A percentile compares a stretch with the other conserved stretches of the same genome.
Conservation (phyloP, 225 moss, liverwort and hornwort genomes). For the Polytrichum formosum region DNA sequence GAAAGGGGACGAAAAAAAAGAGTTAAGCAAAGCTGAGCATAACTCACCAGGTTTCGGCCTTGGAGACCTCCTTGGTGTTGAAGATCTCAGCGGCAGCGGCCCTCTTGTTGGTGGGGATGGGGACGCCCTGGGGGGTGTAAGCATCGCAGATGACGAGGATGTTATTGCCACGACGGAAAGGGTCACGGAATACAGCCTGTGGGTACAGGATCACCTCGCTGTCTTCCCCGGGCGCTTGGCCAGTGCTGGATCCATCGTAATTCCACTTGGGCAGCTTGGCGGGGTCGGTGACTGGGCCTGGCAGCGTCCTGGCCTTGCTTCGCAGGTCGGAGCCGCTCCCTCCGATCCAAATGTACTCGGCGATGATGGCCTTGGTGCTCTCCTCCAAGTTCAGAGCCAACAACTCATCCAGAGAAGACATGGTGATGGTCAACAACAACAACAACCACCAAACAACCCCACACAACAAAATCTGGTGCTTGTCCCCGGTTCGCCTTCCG, state of each 20-base stretch:
- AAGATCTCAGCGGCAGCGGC: slow-evolving; percentile 58
- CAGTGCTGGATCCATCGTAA: slow-evolving; percentile 65
- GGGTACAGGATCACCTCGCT: slow-evolving; percentile 69
- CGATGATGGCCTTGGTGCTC: slow-evolving; percentile 44
- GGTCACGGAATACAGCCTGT: slow-evolving; percentile 55
- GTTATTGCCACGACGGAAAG: slow-evolving; percentile 62
- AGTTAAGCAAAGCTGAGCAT: not conserved
- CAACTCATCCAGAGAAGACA: slow-evolving; percentile 51
- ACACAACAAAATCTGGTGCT: too few species aligned
- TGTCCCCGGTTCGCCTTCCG: too few species aligned
- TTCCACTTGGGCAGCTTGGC: slow-evolving; percentile 60
- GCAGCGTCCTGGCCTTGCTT: slow-evolving; percentile 59
- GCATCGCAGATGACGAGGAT: slow-evolving; percentile 66
- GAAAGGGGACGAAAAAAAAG: not conserved
- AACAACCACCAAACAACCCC: not conserved
- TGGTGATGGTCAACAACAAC: slow-evolving; percentile 10
- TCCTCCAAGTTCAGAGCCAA: slow-evolving; percentile 34
- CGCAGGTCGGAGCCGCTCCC: slow-evolving; percentile 56
- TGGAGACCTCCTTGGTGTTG: slow-evolving; percentile 21
- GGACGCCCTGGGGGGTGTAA: slow-evolving; percentile 50
- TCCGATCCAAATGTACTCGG: slow-evolving; percentile 77
- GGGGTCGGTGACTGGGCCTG: slow-evolving; percentile 40
- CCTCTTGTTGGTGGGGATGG: slow-evolving; percentile 63
- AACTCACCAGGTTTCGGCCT: slow-evolving; percentile 40
- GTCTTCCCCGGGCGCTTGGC: slow-evolving; percentile 54